Conservation (phyloP, 2,329 filamentous ascomycete species). For the Cordyceps tenuipes region DNA sequence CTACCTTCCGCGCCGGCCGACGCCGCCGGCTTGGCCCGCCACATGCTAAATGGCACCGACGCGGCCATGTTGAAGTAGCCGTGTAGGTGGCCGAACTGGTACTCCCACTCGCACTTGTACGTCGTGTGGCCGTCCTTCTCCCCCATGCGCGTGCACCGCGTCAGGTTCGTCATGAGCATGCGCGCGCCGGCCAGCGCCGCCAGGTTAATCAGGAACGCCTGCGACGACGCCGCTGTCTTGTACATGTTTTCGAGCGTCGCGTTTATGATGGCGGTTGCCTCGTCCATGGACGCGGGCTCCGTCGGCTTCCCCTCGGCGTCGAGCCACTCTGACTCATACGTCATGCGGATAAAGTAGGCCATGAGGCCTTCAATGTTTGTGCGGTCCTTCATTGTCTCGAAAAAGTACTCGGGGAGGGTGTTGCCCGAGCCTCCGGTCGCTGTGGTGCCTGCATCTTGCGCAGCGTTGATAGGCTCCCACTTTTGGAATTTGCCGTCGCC, state of each 20-base stretch:
- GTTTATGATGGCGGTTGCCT: constrained; percentile 46
- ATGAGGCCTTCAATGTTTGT: constrained; percentile 53
- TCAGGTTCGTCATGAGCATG: constrained; percentile 37
- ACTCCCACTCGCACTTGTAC: constrained; percentile 48
- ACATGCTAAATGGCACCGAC: constrained; percentile 34
- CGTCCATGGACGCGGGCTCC: constrained; percentile 38
- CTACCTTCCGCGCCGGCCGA: constrained; percentile 14
- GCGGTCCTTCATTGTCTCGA: constrained; percentile 33
- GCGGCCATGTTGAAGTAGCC: constrained; percentile 47
- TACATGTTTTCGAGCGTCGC: constrained; percentile 46
- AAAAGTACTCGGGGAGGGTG: constrained; percentile 23
- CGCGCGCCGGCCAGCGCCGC: constrained; percentile 48
- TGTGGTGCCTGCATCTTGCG: neutral
- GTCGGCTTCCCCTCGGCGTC: constrained; percentile 37
- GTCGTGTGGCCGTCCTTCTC: constrained; percentile 31
- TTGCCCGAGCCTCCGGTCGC: neutral
- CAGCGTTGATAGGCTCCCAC: neutral
- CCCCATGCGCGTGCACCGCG: constrained; percentile 36
- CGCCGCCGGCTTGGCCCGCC: constrained; percentile 26
- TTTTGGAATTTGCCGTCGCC: neutral
- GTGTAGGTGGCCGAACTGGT: constrained; percentile 44
- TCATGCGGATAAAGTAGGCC: constrained; percentile 42
- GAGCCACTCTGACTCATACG: constrained; percentile 44
- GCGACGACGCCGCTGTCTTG: constrained; percentile 39
- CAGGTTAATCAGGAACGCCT: constrained; percentile 52